Conservation (phyloP, 345 rosid species). For the Limnanthes douglasii region DNA sequence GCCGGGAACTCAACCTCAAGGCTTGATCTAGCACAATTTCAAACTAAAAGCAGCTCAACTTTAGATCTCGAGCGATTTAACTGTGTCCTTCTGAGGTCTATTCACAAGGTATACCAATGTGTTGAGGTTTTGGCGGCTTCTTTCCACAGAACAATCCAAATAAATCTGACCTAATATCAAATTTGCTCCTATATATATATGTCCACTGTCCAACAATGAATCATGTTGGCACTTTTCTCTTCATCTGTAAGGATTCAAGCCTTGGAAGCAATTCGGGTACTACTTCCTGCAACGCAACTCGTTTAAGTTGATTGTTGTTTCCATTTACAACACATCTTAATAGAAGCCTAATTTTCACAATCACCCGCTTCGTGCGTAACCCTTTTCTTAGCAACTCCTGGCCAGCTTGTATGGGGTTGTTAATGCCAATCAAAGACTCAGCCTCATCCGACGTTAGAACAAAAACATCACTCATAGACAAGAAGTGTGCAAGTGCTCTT, state of each 20-base stretch:
- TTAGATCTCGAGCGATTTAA: too few relatives aligned
- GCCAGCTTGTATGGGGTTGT: constrained; percentile 67
- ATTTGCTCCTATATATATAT: not conserved
- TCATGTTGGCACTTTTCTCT: constrained; percentile 24
- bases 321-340: constrained; percentile 22
- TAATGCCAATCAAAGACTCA: constrained; percentile 71
- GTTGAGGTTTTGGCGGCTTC: too few relatives aligned
- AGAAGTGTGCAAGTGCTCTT: constrained; percentile 41
- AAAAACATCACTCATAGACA: constrained; percentile 88
- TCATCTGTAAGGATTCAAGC: constrained; percentile 30
- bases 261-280: constrained; percentile 53
- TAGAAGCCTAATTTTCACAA: constrained; percentile 58
- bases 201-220: not conserved
- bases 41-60: too few relatives aligned
- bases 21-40: too few relatives aligned
- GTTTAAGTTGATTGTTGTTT: constrained; percentile 18
- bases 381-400: constrained; percentile 67
- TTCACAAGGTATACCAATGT: too few relatives aligned
- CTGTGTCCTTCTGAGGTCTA: too few relatives aligned
- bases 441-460: constrained; percentile 95
- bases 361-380: constrained; percentile 69
- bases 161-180: too few relatives aligned
- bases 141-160: too few relatives aligned
- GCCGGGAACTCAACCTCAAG: too few relatives aligned
- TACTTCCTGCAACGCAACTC: constrained; percentile 31